Evolutionary conservation across 2,329 filamentous ascomycete genomes (phyloP), one percentile per base, ranked within the genome.

Genomic region (Claviceps pazoutovae): DNA sequence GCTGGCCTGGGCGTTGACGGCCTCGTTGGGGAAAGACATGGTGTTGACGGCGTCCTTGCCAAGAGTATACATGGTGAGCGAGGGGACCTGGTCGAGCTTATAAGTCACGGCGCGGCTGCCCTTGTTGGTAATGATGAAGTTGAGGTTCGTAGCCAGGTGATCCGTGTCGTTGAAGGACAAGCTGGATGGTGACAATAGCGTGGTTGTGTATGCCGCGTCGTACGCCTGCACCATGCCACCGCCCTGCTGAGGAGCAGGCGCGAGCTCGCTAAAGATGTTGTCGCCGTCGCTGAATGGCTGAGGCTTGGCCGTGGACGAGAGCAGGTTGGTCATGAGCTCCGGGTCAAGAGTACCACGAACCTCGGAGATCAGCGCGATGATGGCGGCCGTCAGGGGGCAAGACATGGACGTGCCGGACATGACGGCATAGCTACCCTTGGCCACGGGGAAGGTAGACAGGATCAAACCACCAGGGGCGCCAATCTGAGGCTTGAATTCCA

Each of bases 81-180:
- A 72, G 1, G 71, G 69, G 8, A 71, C 62, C 51, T 79, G 68
- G 30, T 67, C 67, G 9, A 83, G 62, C 8, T 68, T 66, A 61
- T 80, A 81, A 52, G 72, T 74, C 46, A 80, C 62, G 0, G 68
- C 61, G n/a, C 68, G 65, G 13, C 64, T 64, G 44, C 75, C 75
- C 7, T 69, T 68, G 66, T 84, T 84, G 58, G 63, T 69, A 55
- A 84, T 70, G 37, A 68, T 73, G 59, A 84, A 79, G 57, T 73
- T 71, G 43, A 72, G 65, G 1, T 66, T 68, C 6, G 67, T 61
- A 44, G 63, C 60, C 54, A 80, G 73, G 67, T 82, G 60, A 56
- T 77, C 75, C 0, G 78, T 80, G 60, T 84, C 80, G 60, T 83
- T 83, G 66, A 83, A 82, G 2, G 76, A 72, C 8, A 84, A 64